Evolutionary conservation across 176 grass and related monocot species (phyloP).

Genomic region (Guadua angustifolia): DNA sequence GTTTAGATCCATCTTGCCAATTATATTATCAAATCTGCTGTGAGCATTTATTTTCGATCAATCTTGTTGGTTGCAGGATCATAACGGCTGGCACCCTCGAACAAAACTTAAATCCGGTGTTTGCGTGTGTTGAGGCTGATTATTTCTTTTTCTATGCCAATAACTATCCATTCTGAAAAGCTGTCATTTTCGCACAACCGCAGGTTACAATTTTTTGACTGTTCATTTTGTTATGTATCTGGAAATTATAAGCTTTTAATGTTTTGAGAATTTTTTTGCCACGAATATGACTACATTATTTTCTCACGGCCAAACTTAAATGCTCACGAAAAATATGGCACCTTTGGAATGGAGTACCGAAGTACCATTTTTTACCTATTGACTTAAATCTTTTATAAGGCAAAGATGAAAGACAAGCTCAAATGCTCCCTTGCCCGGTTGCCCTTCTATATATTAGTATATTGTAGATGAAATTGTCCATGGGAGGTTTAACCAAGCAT

Average conservation of each 20-base stretch:
- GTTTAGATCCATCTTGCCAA: too few species aligned
- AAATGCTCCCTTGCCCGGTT: neutral
- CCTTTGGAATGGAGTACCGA: neutral
- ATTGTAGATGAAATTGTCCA: neutral
- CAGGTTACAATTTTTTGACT: neutral
- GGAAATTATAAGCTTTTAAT: neutral
- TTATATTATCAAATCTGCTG: too few species aligned
- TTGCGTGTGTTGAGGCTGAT: too few species aligned
- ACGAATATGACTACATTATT: neutral
- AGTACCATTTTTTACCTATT: neutral
- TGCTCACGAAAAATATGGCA: neutral
- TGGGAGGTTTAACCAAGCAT: too few species aligned
- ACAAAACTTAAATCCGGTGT: too few species aligned
- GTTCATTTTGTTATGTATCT: neutral
- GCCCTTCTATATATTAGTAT: neutral
- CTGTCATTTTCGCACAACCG: neutral
- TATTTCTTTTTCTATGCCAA: too few species aligned
- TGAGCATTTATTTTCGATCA: too few species aligned
- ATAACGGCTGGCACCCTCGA: too few species aligned
- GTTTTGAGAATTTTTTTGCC: too few species aligned
- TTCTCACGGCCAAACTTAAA: neutral
- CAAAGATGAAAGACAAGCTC: neutral
- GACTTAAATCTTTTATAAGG: too few species aligned
- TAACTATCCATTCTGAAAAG: neutral
- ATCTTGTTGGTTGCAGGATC: too few species aligned